phyloP scores from a whole-genome alignment of 1,284 basidiomycete species.

The Calocybe gambosa region DNA sequence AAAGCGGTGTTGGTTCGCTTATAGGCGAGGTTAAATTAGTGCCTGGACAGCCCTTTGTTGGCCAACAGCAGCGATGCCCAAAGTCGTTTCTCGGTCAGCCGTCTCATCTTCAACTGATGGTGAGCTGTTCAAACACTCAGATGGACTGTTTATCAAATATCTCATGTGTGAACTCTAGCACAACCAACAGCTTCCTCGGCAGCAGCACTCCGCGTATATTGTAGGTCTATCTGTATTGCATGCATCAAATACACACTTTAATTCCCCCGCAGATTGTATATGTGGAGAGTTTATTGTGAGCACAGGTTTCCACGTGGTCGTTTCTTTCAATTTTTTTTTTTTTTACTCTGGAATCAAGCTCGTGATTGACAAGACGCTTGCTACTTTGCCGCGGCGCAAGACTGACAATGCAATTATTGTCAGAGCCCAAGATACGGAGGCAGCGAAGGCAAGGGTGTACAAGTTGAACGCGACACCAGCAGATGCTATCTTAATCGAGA shows the following conservation, averaged over 20 bases:
- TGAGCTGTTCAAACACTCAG: conserved; percentile 25
- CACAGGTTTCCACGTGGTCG: conserved; percentile 14
- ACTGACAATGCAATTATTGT: conserved; percentile 72
- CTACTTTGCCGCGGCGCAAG: conserved; percentile 61
- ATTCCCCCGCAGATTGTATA: conserved; percentile 57
- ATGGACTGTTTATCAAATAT: conserved; percentile 5
- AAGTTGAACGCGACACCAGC: conserved; percentile 65
- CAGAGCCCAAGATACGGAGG: conserved; percentile 55
- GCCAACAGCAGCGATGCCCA: conserved; percentile 48
- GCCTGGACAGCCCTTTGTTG: not conserved
- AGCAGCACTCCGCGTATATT: conserved; percentile 73
- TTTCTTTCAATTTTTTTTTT: not conserved
- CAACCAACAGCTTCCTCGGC: conserved; percentile 73
- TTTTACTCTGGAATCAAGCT: conserved; percentile 40
- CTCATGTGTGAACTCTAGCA: conserved; percentile 35
- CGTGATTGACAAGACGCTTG: conserved; percentile 72
- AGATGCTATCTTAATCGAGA: conserved; percentile 66
- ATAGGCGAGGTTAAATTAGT: not conserved
- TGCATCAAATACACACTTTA: not conserved
- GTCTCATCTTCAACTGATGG: conserved; percentile 78
- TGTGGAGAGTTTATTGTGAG: conserved; percentile 80
- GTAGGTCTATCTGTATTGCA: conserved; percentile 35
- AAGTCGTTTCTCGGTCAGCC: conserved; percentile 75
- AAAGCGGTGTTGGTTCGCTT: conserved; percentile 11
- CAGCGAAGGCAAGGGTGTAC: conserved; percentile 61